Conservation (phyloP, 2,329 filamentous ascomycete species). For the Aspergillus ochraceus region DNA sequence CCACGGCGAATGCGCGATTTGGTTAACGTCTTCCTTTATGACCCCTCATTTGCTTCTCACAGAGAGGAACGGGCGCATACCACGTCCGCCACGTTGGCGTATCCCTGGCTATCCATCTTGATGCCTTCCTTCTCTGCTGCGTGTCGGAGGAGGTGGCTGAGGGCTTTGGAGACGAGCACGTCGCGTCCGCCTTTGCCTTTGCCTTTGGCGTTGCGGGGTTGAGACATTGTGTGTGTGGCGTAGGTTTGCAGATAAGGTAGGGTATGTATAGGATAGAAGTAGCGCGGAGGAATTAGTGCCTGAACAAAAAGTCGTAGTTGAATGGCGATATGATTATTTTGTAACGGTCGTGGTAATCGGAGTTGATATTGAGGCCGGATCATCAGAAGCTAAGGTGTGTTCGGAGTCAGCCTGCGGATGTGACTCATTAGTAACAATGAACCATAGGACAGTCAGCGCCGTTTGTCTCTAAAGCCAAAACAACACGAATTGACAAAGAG, state of each 20-base stretch:
- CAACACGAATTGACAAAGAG: background rate
- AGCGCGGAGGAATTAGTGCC: background rate
- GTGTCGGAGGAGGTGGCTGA: conserved; percentile 57
- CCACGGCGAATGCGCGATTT: background rate
- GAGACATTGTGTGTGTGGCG: conserved; percentile 2
- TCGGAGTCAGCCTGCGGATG: background rate
- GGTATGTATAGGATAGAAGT: background rate
- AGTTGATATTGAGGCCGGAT: background rate
- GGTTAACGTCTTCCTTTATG: background rate
- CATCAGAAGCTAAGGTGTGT: background rate
- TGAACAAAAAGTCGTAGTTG: background rate
- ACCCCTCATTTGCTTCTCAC: background rate
- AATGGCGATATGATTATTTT: background rate
- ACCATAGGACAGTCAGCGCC: background rate
- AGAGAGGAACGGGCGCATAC: conserved; percentile 38
- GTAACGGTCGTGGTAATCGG: background rate
- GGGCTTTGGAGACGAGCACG: conserved; percentile 42
- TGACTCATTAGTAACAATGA: background rate
- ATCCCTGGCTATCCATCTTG: conserved; percentile 59
- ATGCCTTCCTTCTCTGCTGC: conserved; percentile 62
- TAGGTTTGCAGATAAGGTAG: background rate
- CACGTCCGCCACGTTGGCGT: conserved; percentile 60
- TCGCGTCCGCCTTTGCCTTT: conserved; percentile 27
- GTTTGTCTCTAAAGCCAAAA: background rate
- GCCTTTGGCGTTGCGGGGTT: conserved; percentile 4